Evolutionary conservation across 2,329 filamentous ascomycete genomes (phyloP).

Genomic region (Fusarium longipes): DNA sequence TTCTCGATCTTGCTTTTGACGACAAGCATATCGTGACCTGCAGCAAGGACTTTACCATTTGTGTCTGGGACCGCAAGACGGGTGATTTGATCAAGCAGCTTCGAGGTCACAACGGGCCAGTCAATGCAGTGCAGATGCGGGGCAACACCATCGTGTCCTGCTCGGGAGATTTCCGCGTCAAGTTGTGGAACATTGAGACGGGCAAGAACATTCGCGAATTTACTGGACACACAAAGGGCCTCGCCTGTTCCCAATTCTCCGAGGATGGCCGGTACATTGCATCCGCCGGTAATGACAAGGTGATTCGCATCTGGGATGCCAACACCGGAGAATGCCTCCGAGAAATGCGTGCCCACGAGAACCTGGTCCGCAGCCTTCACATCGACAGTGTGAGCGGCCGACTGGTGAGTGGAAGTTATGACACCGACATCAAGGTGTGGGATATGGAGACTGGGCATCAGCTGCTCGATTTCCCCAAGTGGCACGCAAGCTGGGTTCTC

Average conservation of each 20-base stretch:
- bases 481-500: constrained; percentile 97
- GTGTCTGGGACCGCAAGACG: constrained; percentile 90
- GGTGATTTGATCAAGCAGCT: constrained; percentile 81
- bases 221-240: constrained; percentile 86
- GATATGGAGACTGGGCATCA: constrained; percentile 83
- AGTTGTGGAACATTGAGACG: constrained; percentile 93
- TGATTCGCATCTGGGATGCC: constrained; percentile 96
- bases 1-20: constrained; percentile 94
- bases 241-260: constrained; percentile 95
- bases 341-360: constrained; percentile 83
- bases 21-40: constrained; percentile 94
- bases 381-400: constrained; percentile 88
- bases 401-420: constrained; percentile 92
- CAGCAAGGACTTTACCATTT: constrained; percentile 94
- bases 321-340: constrained; percentile 86
- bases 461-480: constrained; percentile 87
- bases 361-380: constrained; percentile 89
- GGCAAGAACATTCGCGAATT: constrained; percentile 93
- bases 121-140: constrained; percentile 95
- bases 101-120: constrained; percentile 86
- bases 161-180: constrained; percentile 91
- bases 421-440: constrained; percentile 95
- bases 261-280: constrained; percentile 95
- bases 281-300: constrained; percentile 93
- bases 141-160: constrained; percentile 94